Evolutionary conservation across 441 rosid species (phyloP).

Genomic region (Jatropha podagrica): DNA sequence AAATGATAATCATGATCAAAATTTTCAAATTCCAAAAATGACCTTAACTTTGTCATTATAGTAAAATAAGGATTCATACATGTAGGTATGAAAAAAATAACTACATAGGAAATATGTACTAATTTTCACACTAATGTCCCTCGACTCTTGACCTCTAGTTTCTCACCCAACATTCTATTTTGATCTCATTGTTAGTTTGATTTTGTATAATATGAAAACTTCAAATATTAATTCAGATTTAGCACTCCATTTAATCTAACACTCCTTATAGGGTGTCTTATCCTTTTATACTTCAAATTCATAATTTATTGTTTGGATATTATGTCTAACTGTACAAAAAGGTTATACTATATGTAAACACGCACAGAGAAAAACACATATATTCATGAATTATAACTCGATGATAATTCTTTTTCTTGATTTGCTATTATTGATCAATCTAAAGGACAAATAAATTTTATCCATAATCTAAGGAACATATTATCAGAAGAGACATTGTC

Average conservation of each 20-base stretch:
- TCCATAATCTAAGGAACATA: neutral
- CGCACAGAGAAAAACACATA: neutral
- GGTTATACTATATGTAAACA: neutral
- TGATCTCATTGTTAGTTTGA: neutral
- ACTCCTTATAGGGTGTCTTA: neutral
- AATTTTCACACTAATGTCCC: neutral
- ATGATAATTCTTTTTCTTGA: too few relatives aligned
- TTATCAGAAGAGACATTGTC: neutral
- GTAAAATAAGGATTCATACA: neutral
- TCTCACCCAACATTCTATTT: neutral
- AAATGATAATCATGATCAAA: neutral
- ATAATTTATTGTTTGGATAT: neutral
- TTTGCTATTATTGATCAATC: neutral
- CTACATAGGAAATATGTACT: neutral
- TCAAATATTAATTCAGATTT: neutral
- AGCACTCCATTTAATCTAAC: neutral
- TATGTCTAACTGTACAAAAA: neutral
- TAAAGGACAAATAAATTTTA: neutral
- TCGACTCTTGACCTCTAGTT: neutral
- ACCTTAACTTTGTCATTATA: neutral
- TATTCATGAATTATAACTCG: too few relatives aligned
- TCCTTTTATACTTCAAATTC: neutral
- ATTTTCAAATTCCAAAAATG: neutral
- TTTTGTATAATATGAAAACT: neutral
- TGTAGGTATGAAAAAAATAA: neutral